These are phyloP conservation scores for Colletotrichum lindemuthianum DNA, from an alignment of 2,329 filamentous ascomycete genomes.

Conservation along the genomic window DNA sequence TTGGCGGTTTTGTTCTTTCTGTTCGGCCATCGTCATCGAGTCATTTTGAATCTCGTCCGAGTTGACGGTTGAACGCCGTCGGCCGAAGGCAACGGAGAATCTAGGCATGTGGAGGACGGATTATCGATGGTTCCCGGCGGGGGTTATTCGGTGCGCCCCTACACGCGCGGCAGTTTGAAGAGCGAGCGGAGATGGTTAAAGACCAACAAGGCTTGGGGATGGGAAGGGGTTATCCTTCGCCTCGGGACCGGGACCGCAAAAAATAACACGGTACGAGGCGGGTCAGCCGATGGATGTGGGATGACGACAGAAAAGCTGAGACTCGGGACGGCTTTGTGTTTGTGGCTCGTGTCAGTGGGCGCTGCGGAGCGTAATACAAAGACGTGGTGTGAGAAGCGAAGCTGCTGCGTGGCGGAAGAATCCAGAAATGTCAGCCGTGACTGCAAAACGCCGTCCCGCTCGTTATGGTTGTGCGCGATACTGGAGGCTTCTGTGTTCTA, in stretches of 20 bases:
- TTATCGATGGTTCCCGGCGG: conserved; percentile 33
- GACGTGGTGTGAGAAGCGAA: conserved; percentile 15
- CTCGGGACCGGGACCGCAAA: conserved; percentile 17
- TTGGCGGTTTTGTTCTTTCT: conserved; percentile 40
- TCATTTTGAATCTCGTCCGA: conserved; percentile 65
- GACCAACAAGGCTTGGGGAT: conserved; percentile 4
- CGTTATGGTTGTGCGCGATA: background rate
- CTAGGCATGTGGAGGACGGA: conserved; percentile 66
- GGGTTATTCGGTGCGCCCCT: conserved; percentile 18
- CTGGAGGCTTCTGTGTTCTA: background rate
- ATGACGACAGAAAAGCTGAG: conserved; percentile 35
- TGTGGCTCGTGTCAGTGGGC: conserved; percentile 34
- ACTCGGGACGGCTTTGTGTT: conserved; percentile 30
- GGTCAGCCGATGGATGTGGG: conserved; percentile 31
- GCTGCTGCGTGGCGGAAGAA: conserved; percentile 26
- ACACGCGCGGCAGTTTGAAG: conserved; percentile 10
- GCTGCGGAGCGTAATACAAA: conserved; percentile 24
- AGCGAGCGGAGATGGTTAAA: conserved; percentile 2
- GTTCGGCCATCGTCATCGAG: conserved; percentile 53
- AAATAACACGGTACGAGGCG: conserved; percentile 31
- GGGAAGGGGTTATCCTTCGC: conserved; percentile 12
- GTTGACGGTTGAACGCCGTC: conserved; percentile 68
- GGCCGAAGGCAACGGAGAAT: conserved; percentile 67
- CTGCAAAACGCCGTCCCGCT: conserved; percentile 1
- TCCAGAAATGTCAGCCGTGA: conserved; percentile 20